Evolutionary conservation across 345 rosid genomes (phyloP).

Genomic region (Erysimum cheiranthoides): DNA sequence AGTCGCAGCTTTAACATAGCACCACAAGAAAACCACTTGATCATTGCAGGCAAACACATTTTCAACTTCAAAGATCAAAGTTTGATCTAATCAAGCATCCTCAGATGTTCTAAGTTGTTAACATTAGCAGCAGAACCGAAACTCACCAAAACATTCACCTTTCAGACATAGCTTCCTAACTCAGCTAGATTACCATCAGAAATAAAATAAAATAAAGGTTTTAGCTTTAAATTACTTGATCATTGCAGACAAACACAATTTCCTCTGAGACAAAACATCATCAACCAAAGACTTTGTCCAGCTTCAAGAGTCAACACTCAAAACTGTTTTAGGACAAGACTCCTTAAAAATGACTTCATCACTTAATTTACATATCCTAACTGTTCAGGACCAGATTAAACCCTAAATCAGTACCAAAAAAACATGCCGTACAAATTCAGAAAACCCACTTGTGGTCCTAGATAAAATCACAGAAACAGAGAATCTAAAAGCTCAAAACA

Average conservation of each 20-base stretch:
- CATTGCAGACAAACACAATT: not conserved
- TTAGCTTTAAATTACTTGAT: not conserved
- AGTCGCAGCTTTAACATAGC: not conserved
- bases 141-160: constrained; percentile 9
- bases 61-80: not conserved
- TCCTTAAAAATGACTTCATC: constrained; percentile 12
- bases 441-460: constrained; percentile 34
- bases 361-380: not conserved
- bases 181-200: constrained; percentile 7
- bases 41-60: not conserved
- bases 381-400: constrained; percentile 16
- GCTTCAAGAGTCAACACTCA: constrained; percentile 22
- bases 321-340: constrained; percentile 4
- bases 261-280: constrained; percentile 3
- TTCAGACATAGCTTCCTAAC: not conserved
- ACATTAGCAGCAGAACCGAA: not conserved
- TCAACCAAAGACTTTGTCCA: constrained; percentile 14
- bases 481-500: constrained; percentile 17
- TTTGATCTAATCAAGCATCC: not conserved
- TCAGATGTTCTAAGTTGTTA: not conserved
- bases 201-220: not conserved
- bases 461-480: constrained; percentile 13
- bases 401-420: constrained; percentile 9
- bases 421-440: constrained; percentile 11
- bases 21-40: not conserved